These are phyloP conservation scores for Stephanodiscus triporus DNA, from an alignment of 108 stramenopile genomes.

Conservation along the genomic window DNA sequence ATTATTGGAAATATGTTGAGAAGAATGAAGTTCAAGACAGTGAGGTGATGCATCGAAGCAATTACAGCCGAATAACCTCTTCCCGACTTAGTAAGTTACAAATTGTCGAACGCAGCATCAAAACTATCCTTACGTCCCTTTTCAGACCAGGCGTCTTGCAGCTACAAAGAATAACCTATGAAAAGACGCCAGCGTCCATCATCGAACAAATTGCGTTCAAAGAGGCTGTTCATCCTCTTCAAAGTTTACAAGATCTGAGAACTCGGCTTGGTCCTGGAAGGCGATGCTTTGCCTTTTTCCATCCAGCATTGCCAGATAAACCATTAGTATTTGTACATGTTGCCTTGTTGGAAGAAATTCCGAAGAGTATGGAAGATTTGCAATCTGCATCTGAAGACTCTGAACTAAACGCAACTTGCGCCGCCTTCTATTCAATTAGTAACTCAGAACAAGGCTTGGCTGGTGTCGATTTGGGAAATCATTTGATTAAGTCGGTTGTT, in stretches of 20 bases:
- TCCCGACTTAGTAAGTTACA: conserved; percentile 20
- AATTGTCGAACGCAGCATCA: conserved; percentile 25
- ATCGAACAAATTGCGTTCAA: conserved; percentile 90
- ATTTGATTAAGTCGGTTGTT: conserved; percentile 86
- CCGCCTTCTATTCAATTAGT: conserved; percentile 94
- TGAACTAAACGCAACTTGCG: conserved; percentile 57
- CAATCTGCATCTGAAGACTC: conserved; percentile 21
- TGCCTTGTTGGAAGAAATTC: conserved; percentile 67
- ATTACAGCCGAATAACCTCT: background rate
- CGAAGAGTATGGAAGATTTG: conserved; percentile 68
- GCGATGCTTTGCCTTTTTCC: conserved; percentile 92
- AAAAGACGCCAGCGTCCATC: conserved; percentile 78
- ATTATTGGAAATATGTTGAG: conserved; percentile 26
- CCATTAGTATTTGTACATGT: conserved; percentile 94
- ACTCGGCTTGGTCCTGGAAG: conserved; percentile 74
- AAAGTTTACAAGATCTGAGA: conserved; percentile 83
- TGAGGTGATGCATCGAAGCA: conserved; percentile 3
- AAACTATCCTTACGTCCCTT: conserved; percentile 44
- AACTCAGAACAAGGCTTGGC: conserved; percentile 77
- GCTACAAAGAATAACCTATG: conserved; percentile 85
- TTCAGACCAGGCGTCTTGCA: conserved; percentile 47
- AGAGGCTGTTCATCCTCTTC: conserved; percentile 92
- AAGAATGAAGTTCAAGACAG: conserved; percentile 9
- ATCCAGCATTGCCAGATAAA: conserved; percentile 81
- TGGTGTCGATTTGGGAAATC: conserved; percentile 91